Percentiles rank a stretch among this genome's conserved stretches.
phyloP scores from a whole-genome alignment of 2,329 filamentous ascomycete genomes.

The Colletotrichum sp. region DNA sequence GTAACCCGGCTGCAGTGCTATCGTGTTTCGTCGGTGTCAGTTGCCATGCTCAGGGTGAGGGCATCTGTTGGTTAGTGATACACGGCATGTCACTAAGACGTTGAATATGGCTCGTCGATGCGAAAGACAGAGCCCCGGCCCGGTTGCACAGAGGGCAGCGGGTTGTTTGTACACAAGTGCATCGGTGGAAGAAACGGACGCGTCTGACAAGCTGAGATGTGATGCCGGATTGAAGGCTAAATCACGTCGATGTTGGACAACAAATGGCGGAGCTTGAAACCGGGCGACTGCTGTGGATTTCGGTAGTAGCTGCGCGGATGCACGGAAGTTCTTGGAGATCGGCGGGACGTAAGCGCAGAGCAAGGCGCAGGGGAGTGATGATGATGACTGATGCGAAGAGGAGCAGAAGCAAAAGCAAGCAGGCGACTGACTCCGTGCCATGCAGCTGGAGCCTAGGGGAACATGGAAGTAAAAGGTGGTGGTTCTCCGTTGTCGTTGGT shows the following conservation, averaged over 20 bases:
- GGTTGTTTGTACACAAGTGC: neutral
- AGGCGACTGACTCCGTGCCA: slow-evolving; percentile 12
- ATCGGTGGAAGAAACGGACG: neutral
- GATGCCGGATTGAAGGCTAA: neutral
- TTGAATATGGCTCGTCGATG: neutral
- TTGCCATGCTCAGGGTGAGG: neutral
- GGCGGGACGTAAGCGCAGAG: neutral
- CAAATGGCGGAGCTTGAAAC: neutral
- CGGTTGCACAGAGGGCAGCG: neutral
- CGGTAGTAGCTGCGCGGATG: neutral
- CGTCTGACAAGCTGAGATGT: neutral
- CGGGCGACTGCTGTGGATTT: neutral
- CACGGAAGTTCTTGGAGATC: neutral
- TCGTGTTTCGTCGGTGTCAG: neutral
- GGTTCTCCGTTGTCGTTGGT: neutral
- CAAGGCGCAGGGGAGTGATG: neutral
- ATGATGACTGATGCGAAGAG: neutral
- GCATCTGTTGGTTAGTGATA: neutral
- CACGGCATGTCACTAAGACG: neutral
- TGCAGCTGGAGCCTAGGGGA: slow-evolving; percentile 4
- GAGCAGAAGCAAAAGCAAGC: neutral
- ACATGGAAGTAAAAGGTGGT: neutral
- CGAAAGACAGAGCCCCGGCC: neutral
- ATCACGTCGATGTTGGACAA: neutral
- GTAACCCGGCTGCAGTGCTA: neutral